Evolutionary conservation across 2,329 filamentous ascomycete genomes (phyloP).

Genomic region (Nigrospora sphaerica): DNA sequence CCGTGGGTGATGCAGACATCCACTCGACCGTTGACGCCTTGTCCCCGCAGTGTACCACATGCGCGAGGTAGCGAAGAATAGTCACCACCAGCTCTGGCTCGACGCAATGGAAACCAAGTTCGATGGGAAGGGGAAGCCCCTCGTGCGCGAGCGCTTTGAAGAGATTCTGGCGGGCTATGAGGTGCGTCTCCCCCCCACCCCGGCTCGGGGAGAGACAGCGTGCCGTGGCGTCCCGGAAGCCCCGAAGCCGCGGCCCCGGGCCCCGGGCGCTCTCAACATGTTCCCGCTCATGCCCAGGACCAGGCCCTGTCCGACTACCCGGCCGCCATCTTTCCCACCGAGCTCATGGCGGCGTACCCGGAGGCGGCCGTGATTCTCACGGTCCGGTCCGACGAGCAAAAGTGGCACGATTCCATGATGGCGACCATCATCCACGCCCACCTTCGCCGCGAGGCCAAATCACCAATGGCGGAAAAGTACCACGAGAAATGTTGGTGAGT

Average conservation of each 20-base stretch:
- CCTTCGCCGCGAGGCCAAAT: slow-evolving; percentile 4
- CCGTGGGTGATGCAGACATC: no score
- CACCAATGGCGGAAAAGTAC: slow-evolving; percentile 13
- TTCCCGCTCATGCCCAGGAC: neutral
- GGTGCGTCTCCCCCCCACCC: slow-evolving; percentile 2
- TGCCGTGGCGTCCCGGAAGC: no score
- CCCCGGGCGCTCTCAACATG: neutral
- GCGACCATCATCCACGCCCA: slow-evolving; percentile 17
- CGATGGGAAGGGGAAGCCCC: slow-evolving; percentile 15
- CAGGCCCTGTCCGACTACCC: slow-evolving; percentile 21
- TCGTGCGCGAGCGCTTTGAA: slow-evolving; percentile 23
- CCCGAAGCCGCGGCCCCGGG: no score
- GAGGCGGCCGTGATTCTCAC: slow-evolving; percentile 56
- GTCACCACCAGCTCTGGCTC: slow-evolving; percentile 24
- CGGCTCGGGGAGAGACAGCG: no score
- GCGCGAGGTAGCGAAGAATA: slow-evolving; percentile 22
- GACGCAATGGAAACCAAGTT: slow-evolving; percentile 26
- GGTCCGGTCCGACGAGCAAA: slow-evolving; percentile 48
- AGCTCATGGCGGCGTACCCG: slow-evolving; percentile 55
- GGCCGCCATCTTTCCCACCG: slow-evolving; percentile 38
- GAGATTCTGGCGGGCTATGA: slow-evolving; percentile 24
- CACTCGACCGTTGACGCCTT: no score
- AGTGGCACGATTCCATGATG: slow-evolving; percentile 44
- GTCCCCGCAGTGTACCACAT: slow-evolving; percentile 22
- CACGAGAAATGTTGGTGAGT: slow-evolving; percentile 14